Evolutionary conservation across 2,329 filamentous ascomycete genomes (phyloP).

Genomic region (Claviceps sp.): DNA sequence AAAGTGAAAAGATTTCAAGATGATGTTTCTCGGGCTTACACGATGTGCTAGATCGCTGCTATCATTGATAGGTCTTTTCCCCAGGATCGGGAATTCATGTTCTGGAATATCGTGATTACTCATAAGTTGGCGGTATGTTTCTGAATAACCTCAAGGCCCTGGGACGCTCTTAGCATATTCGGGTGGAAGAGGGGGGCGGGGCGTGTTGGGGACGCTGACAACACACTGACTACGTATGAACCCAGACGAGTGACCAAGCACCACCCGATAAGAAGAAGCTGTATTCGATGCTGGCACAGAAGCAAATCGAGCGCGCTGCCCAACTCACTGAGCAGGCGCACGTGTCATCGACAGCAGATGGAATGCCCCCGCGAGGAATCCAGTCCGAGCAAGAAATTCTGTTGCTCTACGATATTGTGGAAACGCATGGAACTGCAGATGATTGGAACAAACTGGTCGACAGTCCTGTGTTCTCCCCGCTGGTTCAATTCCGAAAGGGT

Average conservation of each 20-base stretch:
- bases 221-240: neutral
- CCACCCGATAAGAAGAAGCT: conserved; percentile 35
- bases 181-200: too few relatives aligned
- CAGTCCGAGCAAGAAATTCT: conserved; percentile 36
- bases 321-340: conserved; percentile 27
- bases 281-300: conserved; percentile 36
- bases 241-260: conserved; percentile 31
- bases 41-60: conserved; percentile 33
- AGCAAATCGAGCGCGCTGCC: conserved; percentile 37
- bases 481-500: conserved; percentile 30
- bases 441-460: conserved; percentile 27
- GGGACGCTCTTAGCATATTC: too few relatives aligned
- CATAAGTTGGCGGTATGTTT: conserved; percentile 36
- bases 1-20: neutral
- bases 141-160: too few relatives aligned
- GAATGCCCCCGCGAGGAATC: conserved; percentile 18
- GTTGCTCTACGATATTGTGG: conserved; percentile 34
- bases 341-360: conserved; percentile 8
- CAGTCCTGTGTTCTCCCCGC: conserved; percentile 27
- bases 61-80: conserved; percentile 38
- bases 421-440: conserved; percentile 26
- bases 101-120: conserved; percentile 41
- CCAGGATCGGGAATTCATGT: conserved; percentile 34
- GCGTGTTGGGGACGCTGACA: too few relatives aligned
- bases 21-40: neutral